phyloP scores from a whole-genome alignment of 495 filamentous ascomycete genomes.

The Lentithecium fluviatile region DNA sequence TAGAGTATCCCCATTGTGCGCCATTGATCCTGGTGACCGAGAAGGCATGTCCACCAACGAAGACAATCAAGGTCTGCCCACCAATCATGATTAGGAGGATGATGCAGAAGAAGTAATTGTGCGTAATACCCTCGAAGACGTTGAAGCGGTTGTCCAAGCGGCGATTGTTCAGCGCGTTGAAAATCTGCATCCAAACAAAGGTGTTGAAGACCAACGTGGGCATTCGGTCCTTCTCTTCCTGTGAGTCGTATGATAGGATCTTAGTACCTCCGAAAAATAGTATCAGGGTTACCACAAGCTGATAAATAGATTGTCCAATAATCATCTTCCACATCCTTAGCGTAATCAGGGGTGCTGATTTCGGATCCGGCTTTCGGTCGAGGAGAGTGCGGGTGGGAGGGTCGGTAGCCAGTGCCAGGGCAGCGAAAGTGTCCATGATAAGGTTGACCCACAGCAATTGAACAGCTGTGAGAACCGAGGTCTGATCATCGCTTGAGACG shows the following conservation, averaged over 20 bases:
- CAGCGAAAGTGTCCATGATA: conserved; percentile 94
- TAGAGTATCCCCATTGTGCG: conserved; percentile 70
- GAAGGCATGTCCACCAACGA: conserved; percentile 72
- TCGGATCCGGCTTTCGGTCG: conserved; percentile 71
- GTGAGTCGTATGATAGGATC: conserved; percentile 59
- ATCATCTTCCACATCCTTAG: conserved; percentile 95
- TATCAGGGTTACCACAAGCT: conserved; percentile 74
- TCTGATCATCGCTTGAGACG: conserved; percentile 61
- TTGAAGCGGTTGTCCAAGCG: conserved; percentile 88
- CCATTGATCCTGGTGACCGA: conserved; percentile 60
- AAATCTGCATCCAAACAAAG: conserved; percentile 94
- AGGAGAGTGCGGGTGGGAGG: conserved; percentile 69
- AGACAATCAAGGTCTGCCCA: conserved; percentile 76
- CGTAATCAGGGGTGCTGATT: conserved; percentile 73
- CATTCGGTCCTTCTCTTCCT: conserved; percentile 48
- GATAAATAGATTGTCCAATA: conserved; percentile 78
- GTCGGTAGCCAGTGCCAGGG: conserved; percentile 88
- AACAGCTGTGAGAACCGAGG: conserved; percentile 77
- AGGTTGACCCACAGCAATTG: conserved; percentile 91
- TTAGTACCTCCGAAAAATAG: conserved; percentile 69
- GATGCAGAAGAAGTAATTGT: conserved; percentile 77
- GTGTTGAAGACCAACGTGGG: conserved; percentile 83
- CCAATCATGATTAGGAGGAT: conserved; percentile 83
- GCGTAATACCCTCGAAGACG: conserved; percentile 78
- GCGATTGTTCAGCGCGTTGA: conserved; percentile 83